Base-by-base conservation (phyloP, 176 grass and related monocot genomes). In the Bonia amplexicaulis region DNA sequence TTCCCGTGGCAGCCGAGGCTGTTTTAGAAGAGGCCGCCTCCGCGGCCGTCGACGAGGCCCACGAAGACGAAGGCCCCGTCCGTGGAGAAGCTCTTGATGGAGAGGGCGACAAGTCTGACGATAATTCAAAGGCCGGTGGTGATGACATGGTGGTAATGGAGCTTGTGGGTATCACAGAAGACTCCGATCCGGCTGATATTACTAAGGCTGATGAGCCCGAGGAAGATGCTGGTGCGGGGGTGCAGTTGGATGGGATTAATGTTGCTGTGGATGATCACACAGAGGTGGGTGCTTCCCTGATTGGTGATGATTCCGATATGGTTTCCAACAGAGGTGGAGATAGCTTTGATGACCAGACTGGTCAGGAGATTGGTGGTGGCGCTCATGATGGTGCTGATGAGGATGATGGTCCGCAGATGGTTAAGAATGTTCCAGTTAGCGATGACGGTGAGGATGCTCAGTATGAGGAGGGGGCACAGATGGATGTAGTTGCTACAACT, bases 31-130 rank as follows among this genome's bases (percentile, higher is more conserved):
- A 35, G 62, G 29, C 62, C 62, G 27, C 62, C 14, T 65, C 62
- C 6, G 62, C 14, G 62, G 26, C 62, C 14, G 27, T 35, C 7
- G 62, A 17, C 26, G 62, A 65, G 62, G 14, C 62, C 14, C 62
- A 35, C 27, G 62, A 17, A 65, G 62, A 65, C 27, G 27, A 65
- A 35, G 62, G 3, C 62, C 14, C 27, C 62, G 29, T 35, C 27
- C 14, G 26, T 65, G 14, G 27, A 16, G 62, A 19, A 44, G 58
- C 55, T 67, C 48, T 60, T 81, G 54, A 9, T 37, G 80, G 22
- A 11, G 89, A 75, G 77, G 85, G 12, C 52, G 81, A 51, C 23
- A 79, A 54, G 62, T 35, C 59, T 19, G 83, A 78, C 11, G 84
- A 86, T 3, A 41, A 39, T 37, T 31, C 71, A 6, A 51, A 49